Percentiles rank a stretch among this genome's conserved stretches.
Conservation (phyloP, 768 basidiomycete species). For the Stropharia rugosoannulata region DNA sequence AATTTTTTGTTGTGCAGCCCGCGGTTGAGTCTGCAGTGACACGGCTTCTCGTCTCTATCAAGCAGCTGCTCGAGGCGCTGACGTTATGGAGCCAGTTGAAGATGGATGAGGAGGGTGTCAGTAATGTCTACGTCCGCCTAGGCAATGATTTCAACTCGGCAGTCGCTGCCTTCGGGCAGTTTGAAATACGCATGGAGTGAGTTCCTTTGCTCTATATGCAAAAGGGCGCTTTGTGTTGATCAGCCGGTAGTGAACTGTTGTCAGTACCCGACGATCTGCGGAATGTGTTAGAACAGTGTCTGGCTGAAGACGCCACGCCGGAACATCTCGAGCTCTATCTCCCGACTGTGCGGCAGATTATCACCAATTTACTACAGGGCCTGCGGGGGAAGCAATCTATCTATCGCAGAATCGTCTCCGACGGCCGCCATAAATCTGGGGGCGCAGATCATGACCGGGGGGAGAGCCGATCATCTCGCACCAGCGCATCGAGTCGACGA, state of each 20-base stretch:
- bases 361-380: conserved; percentile 90
- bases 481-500: conserved; percentile 42
- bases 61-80: conserved; percentile 88
- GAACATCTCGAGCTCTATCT: conserved; percentile 88
- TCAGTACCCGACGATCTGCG: conserved; percentile 88
- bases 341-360: conserved; percentile 88
- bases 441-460: conserved; percentile 47
- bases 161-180: conserved; percentile 82
- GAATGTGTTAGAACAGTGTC: conserved; percentile 82
- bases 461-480: conserved; percentile 58
- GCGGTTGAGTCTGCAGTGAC: conserved; percentile 92
- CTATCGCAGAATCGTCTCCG: conserved; percentile 75
- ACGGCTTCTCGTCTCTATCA: conserved; percentile 89
- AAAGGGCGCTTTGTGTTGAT: conserved; percentile 1
- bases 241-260: conserved; percentile 70
- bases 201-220: conserved; percentile 28
- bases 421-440: conserved; percentile 55
- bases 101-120: conserved; percentile 78
- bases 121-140: conserved; percentile 94
- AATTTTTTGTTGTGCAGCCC: conserved; percentile 41
- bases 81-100: conserved; percentile 79
- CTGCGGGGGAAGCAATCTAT: conserved; percentile 89
- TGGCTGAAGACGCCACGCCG: conserved; percentile 85
- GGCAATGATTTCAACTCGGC: conserved; percentile 98
- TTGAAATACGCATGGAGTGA: conserved; percentile 89